Conservation (phyloP, 1,284 basidiomycete genomes). For the Cryptococcus jaspeensis region DNA sequence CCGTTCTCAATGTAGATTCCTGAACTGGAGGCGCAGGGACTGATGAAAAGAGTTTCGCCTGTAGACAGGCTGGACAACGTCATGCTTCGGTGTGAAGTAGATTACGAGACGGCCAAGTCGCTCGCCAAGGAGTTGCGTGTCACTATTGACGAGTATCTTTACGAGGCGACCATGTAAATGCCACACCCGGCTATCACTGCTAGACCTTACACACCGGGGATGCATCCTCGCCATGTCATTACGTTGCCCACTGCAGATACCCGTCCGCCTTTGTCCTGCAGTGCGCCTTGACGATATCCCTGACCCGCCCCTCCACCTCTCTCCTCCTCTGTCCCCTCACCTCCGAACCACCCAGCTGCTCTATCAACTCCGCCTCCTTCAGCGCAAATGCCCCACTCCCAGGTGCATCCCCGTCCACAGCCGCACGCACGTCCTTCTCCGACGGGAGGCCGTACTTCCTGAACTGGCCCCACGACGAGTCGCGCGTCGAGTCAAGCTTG, state of each 20-base stretch:
- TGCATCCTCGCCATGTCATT: background rate
- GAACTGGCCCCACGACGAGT: constrained; percentile 49
- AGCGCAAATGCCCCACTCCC: constrained; percentile 48
- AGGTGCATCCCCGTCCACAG: constrained; percentile 40
- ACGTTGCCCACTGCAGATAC: constrained; percentile 41
- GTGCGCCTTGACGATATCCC: constrained; percentile 28
- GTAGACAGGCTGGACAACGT: constrained; percentile 60
- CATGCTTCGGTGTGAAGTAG: constrained; percentile 71
- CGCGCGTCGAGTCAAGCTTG: constrained; percentile 22
- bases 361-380: constrained; percentile 40
- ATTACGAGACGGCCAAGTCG: constrained; percentile 62
- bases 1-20: constrained; percentile 57
- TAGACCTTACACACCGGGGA: background rate
- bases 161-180: constrained; percentile 56
- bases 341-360: constrained; percentile 35
- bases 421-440: constrained; percentile 35
- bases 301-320: constrained; percentile 33
- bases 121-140: constrained; percentile 67
- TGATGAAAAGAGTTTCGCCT: constrained; percentile 66
- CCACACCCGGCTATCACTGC: background rate
- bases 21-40: constrained; percentile 66
- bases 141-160: constrained; percentile 67
- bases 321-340: constrained; percentile 22
- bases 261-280: constrained; percentile 39
- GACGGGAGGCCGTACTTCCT: constrained; percentile 47